phyloP scores from a whole-genome alignment of 192 early-diverging fungal species.

The Coemansia sp. region DNA sequence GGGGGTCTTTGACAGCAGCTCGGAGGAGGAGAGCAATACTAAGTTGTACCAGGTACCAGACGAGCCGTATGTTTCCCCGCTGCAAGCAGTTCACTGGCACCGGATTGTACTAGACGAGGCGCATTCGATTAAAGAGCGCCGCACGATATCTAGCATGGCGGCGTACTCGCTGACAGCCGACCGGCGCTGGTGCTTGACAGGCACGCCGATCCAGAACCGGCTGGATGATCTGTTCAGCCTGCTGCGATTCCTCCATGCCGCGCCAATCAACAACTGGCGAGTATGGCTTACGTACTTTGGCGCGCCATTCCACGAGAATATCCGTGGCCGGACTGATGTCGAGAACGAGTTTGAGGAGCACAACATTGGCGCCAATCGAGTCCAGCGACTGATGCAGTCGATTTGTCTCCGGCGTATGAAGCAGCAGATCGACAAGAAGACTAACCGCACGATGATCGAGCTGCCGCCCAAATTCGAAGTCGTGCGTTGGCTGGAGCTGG shows the following conservation, averaged over 20 bases:
- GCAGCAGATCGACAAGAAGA: slow-evolving; percentile 60
- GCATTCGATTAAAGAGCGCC: slow-evolving; percentile 84
- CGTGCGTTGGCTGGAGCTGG: slow-evolving; percentile 66
- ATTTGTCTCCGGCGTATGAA: slow-evolving; percentile 85
- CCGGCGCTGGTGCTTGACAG: slow-evolving; percentile 88
- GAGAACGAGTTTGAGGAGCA: slow-evolving; percentile 23
- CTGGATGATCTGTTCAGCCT: slow-evolving; percentile 87
- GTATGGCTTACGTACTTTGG: slow-evolving; percentile 80
- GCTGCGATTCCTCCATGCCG: slow-evolving; percentile 76
- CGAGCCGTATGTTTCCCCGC: slow-evolving; percentile 46
- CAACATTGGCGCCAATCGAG: slow-evolving; percentile 43
- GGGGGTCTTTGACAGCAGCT: slow-evolving; percentile 32
- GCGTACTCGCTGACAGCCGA: slow-evolving; percentile 66
- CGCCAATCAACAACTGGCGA: slow-evolving; percentile 69
- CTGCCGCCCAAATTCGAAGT: slow-evolving; percentile 68
- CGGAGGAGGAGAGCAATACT: slow-evolving; percentile 34
- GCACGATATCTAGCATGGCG: slow-evolving; percentile 74
- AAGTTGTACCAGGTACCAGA: slow-evolving; percentile 37
- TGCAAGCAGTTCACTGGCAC: slow-evolving; percentile 72
- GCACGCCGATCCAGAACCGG: slow-evolving; percentile 88
- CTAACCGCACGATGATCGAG: slow-evolving; percentile 78
- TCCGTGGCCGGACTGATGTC: slow-evolving; percentile 24
- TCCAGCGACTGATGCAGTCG: slow-evolving; percentile 56
- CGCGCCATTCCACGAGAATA: slow-evolving; percentile 69
- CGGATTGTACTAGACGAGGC: slow-evolving; percentile 94